Conservation (phyloP, 2,329 filamentous ascomycete genomes). For the Mycosphaerella arachidis region DNA sequence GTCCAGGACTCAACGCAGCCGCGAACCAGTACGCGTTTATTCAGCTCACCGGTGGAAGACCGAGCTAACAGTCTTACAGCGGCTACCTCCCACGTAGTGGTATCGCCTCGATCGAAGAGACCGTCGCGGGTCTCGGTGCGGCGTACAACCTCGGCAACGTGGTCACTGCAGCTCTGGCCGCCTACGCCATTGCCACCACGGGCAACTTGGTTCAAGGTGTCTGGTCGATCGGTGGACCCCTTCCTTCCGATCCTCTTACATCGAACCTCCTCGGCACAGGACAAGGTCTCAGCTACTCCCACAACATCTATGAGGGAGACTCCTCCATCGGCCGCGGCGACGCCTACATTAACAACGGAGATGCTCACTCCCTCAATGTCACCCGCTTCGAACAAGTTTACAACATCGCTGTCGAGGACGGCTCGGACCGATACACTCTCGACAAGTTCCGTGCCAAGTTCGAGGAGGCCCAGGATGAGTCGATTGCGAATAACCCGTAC, state of each 20-base stretch:
- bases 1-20: slow-evolving; percentile 14
- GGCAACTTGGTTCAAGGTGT: slow-evolving; percentile 25
- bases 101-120: slow-evolving; percentile 29
- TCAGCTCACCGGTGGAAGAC: neutral
- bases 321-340: slow-evolving; percentile 23
- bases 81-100: slow-evolving; percentile 30
- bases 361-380: slow-evolving; percentile 26
- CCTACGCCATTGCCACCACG: slow-evolving; percentile 31
- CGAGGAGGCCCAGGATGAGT: slow-evolving; percentile 27
- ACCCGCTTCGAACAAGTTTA: slow-evolving; percentile 25
- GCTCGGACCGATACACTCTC: slow-evolving; percentile 20
- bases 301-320: slow-evolving; percentile 36
- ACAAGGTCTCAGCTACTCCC: slow-evolving; percentile 26
- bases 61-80: neutral
- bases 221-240: slow-evolving; percentile 32
- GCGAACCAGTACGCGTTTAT: slow-evolving; percentile 11
- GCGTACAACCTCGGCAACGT: slow-evolving; percentile 27
- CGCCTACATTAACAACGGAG: slow-evolving; percentile 26
- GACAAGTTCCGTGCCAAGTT: slow-evolving; percentile 24
- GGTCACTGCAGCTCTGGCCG: slow-evolving; percentile 29
- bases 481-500: slow-evolving; percentile 32
- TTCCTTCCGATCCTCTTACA: neutral
- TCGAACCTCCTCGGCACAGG: slow-evolving; percentile 17
- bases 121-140: slow-evolving; percentile 23
- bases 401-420: slow-evolving; percentile 20